Percentiles rank a stretch among this genome's conserved stretches.
Conservation (phyloP, 2,329 filamentous ascomycete species). For the Trichoderma citrinoviride region DNA sequence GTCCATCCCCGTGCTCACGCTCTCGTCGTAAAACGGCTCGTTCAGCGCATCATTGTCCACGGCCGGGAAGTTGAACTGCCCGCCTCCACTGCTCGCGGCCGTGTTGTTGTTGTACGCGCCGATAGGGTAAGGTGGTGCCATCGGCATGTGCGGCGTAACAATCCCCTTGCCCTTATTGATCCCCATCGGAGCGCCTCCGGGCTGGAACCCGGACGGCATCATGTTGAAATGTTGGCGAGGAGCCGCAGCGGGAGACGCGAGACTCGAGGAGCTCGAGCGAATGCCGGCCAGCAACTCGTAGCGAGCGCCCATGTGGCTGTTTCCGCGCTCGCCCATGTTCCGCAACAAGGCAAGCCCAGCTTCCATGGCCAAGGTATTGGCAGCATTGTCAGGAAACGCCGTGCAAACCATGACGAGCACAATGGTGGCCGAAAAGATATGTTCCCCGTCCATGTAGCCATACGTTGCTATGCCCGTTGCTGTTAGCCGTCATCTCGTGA, state of each 20-base stretch:
- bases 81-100: not conserved
- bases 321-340: slow-evolving; percentile 52
- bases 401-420: slow-evolving; percentile 55
- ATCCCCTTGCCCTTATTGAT: not conserved
- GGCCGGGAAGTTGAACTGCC: slow-evolving; percentile 29
- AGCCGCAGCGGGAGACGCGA: slow-evolving; percentile 24
- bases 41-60: slow-evolving; percentile 32
- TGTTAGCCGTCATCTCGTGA: no score
- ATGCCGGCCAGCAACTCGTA: slow-evolving; percentile 32
- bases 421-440: slow-evolving; percentile 53
- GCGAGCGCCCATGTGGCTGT: slow-evolving; percentile 43
- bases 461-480: slow-evolving; percentile 42
- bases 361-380: slow-evolving; percentile 46
- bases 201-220: slow-evolving; percentile 1
- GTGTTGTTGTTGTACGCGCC: not conserved
- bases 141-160: slow-evolving; percentile 9
- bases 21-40: slow-evolving; percentile 33
- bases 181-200: not conserved
- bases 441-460: slow-evolving; percentile 57
- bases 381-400: slow-evolving; percentile 46
- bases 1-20: slow-evolving; percentile 31
- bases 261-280: slow-evolving; percentile 28
- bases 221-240: not conserved
- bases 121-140: slow-evolving; percentile 16
- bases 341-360: slow-evolving; percentile 45